Percentiles rank a stretch among this genome's conserved stretches.
phyloP scores from a whole-genome alignment of 768 basidiomycete species.

The Tubosaeta brunneosetosa region DNA sequence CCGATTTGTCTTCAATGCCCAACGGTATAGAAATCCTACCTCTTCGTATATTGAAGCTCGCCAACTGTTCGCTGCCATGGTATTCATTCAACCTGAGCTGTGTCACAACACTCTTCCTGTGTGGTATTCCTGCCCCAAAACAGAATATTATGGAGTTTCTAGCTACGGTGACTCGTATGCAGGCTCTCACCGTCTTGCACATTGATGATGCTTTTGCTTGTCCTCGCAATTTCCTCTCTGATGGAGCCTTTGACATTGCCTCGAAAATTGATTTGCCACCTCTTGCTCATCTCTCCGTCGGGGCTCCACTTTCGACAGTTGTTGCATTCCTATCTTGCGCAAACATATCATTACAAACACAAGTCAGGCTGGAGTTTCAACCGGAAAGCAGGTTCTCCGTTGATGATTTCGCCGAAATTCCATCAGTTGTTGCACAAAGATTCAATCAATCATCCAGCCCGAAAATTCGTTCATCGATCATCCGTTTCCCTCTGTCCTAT shows the following conservation, averaged over 20 bases:
- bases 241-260: neutral
- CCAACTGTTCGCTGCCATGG: neutral
- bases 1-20: neutral
- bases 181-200: constrained; percentile 28
- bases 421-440: neutral
- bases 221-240: neutral
- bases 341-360: neutral
- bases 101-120: constrained; percentile 34
- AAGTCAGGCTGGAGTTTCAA: neutral
- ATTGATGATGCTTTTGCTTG: constrained; percentile 28
- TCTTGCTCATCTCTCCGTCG: neutral
- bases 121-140: constrained; percentile 18
- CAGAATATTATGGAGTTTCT: constrained; percentile 30
- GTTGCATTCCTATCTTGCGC: neutral
- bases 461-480: neutral
- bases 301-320: neutral
- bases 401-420: neutral
- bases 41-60: neutral
- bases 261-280: neutral
- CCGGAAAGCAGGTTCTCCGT: neutral
- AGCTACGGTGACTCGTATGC: constrained; percentile 31
- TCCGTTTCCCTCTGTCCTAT: neutral
- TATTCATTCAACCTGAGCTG: constrained; percentile 2
- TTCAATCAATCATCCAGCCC: neutral
- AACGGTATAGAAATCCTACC: neutral